phyloP scores from a whole-genome alignment of 2,329 filamentous ascomycete species.

The Alternaria sp. region DNA sequence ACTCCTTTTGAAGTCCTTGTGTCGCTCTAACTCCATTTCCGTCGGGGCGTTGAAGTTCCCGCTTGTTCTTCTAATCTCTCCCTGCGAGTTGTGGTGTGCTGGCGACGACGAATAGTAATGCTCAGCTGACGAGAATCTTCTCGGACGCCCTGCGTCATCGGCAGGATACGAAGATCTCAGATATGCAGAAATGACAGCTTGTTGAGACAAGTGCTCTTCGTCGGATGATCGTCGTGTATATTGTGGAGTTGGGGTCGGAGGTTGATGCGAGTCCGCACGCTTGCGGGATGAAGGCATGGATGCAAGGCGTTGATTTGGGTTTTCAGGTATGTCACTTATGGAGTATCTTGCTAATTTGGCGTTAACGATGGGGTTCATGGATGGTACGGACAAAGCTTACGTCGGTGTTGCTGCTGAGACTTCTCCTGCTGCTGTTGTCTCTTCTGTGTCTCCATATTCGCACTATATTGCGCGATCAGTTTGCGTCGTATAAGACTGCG shows the following conservation, averaged over 20 bases:
- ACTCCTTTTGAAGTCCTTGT: constrained; percentile 24
- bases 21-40: constrained; percentile 32
- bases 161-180: constrained; percentile 16
- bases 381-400: constrained; percentile 8
- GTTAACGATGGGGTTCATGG: not conserved
- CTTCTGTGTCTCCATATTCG: constrained; percentile 13
- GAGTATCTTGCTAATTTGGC: constrained; percentile 11
- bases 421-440: constrained; percentile 17
- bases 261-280: constrained; percentile 26
- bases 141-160: constrained; percentile 12
- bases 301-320: constrained; percentile 6
- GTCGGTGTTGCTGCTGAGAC: constrained; percentile 10
- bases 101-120: constrained; percentile 13
- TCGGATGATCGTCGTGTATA: constrained; percentile 6
- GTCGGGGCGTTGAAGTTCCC: constrained; percentile 44
- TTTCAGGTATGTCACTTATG: constrained; percentile 15
- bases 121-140: constrained; percentile 21
- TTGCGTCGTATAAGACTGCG: constrained; percentile 3
- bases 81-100: constrained; percentile 14
- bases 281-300: constrained; percentile 17
- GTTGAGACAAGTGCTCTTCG: constrained; percentile 10
- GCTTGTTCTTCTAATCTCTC: constrained; percentile 31
- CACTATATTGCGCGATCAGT: constrained; percentile 4
- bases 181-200: constrained; percentile 17
- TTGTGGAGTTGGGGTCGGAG: constrained; percentile 7